A percentile compares a stretch with the other conserved stretches of the same genome.
Conservation (phyloP, 768 basidiomycete genomes). For the Rhodotorula toruloides region DNA sequence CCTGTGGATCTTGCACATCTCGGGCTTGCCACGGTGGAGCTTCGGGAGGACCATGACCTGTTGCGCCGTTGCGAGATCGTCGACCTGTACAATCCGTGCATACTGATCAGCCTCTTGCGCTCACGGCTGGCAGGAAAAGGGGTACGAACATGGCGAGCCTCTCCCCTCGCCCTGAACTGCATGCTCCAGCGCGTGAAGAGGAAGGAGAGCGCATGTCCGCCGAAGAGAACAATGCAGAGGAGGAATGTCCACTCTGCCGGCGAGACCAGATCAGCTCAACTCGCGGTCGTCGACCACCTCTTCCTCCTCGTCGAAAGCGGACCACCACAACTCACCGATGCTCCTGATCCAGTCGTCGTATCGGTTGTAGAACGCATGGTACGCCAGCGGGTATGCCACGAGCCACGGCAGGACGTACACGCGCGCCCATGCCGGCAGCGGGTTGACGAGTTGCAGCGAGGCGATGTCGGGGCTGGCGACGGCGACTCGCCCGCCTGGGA, state of each 20-base stretch:
- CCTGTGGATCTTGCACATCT: constrained; percentile 34
- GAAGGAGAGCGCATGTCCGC: constrained; percentile 85
- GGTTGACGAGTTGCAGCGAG: constrained; percentile 9
- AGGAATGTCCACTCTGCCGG: constrained; percentile 94
- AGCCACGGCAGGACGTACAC: constrained; percentile 49
- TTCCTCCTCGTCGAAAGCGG: not conserved
- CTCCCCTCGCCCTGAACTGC: constrained; percentile 69
- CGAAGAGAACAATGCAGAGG: constrained; percentile 75
- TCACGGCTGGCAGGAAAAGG: constrained; percentile 39
- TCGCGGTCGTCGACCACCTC: not conserved
- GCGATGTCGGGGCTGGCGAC: constrained; percentile 26
- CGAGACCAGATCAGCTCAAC: not conserved
- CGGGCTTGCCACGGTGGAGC: constrained; percentile 36
- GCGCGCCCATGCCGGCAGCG: constrained; percentile 43
- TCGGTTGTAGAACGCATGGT: constrained; percentile 81
- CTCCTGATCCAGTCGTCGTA: constrained; percentile 79
- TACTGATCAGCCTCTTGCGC: constrained; percentile 53
- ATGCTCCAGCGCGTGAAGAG: constrained; percentile 85
- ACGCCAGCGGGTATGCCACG: constrained; percentile 48
- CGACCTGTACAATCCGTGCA: constrained; percentile 52
- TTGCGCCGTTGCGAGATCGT: constrained; percentile 21
- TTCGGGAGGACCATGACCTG: constrained; percentile 33
- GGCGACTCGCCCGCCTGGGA: constrained; percentile 4
- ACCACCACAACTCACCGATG: constrained; percentile 22
- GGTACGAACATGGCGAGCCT: constrained; percentile 58